Conservation (phyloP, 148 eudicot genomes). For the Vaccinium macrocarpon region DNA sequence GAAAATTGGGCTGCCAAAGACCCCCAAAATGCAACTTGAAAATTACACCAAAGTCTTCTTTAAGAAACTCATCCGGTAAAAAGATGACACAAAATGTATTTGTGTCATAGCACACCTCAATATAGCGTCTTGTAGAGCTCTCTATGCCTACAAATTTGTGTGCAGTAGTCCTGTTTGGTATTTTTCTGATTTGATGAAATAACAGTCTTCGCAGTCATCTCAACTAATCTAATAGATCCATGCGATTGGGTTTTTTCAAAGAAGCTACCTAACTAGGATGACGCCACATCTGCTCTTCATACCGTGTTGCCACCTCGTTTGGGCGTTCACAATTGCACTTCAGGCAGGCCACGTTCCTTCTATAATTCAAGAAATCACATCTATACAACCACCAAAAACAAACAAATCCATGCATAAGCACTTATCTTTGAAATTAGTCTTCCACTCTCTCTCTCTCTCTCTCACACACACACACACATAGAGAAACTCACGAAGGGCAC, state of each 20-base stretch:
- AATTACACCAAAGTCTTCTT: not conserved
- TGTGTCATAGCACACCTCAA: too few species aligned
- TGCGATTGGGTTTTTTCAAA: not conserved
- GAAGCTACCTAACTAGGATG: constrained; percentile 21
- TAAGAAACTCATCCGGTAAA: not conserved
- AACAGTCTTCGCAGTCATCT: not conserved
- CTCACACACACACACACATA: not conserved
- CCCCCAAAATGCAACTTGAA: not conserved
- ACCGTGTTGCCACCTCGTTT: constrained; percentile 16
- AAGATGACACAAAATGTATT: not conserved
- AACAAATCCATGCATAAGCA: not conserved
- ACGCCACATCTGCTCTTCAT: constrained; percentile 37
- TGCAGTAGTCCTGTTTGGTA: not conserved
- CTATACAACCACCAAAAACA: constrained; percentile 20
- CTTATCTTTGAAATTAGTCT: not conserved
- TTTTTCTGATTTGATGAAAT: not conserved
- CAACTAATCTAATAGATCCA: not conserved
- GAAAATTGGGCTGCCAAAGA: not conserved
- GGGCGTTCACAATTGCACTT: constrained; percentile 43
- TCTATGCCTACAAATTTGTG: not conserved
- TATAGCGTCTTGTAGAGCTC: not conserved
- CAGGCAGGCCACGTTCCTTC: constrained; percentile 37
- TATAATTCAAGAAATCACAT: constrained; percentile 53
- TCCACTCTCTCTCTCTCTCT: not conserved
- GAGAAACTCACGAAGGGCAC: constrained; percentile 55